Evolutionary conservation across 495 filamentous ascomycete genomes (phyloP).

Genomic region (Lophiotrema nucula): DNA sequence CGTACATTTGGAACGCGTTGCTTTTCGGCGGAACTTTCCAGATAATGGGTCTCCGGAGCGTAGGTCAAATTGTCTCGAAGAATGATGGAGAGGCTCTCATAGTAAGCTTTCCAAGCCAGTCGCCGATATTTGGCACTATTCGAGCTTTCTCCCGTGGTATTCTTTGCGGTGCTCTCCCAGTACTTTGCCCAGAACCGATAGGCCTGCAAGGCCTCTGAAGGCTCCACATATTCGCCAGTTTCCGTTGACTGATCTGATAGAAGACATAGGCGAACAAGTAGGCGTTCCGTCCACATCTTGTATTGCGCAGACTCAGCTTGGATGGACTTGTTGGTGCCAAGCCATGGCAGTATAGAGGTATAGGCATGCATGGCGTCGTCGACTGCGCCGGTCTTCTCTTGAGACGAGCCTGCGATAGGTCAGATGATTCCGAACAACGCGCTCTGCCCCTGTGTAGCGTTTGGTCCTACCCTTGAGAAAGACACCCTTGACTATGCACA

Average conservation of each 20-base stretch:
- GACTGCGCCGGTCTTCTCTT: slow-evolving; percentile 54
- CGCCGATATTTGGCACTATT: slow-evolving; percentile 43
- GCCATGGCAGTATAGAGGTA: slow-evolving; percentile 58
- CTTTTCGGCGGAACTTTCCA: slow-evolving; percentile 7
- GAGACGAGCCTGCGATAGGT: slow-evolving; percentile 51
- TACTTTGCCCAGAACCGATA: slow-evolving; percentile 65
- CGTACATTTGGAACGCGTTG: slow-evolving; percentile 44
- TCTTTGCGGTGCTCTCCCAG: slow-evolving; percentile 45
- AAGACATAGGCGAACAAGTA: slow-evolving; percentile 69
- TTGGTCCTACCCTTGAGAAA: slow-evolving; percentile 63
- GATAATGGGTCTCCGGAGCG: slow-evolving; percentile 10
- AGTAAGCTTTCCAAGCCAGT: slow-evolving; percentile 78
- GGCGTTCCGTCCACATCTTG: slow-evolving; percentile 73
- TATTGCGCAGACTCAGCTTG: slow-evolving; percentile 52
- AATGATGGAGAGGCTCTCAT: slow-evolving; percentile 66
- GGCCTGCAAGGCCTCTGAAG: slow-evolving; percentile 50
- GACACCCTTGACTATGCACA: slow-evolving; percentile 73
- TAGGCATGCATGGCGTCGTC: slow-evolving; percentile 63
- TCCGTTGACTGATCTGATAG: slow-evolving; percentile 57
- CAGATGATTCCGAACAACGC: background rate
- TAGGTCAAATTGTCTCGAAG: slow-evolving; percentile 52
- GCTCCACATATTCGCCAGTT: slow-evolving; percentile 39
- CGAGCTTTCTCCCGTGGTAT: slow-evolving; percentile 18
- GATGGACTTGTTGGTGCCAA: slow-evolving; percentile 48
- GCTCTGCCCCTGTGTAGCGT: background rate